Base-by-base conservation (phyloP, 768 basidiomycete species). In the Mycena rosella region DNA sequence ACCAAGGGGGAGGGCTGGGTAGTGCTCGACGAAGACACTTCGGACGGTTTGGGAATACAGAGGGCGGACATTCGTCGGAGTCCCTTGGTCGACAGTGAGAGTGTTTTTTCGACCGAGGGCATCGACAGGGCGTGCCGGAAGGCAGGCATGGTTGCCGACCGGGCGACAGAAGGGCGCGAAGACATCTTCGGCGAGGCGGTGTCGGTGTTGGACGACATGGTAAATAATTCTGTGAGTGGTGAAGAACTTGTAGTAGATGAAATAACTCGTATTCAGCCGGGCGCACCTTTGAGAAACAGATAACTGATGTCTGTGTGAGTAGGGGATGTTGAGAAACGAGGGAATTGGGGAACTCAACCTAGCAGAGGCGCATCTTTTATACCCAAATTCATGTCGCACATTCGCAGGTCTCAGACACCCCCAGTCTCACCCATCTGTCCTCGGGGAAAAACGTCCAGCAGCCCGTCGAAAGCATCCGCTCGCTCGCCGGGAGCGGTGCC, bases 141-240 rank as follows among this genome's bases (percentile, higher is more conserved):
- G 11, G 65, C 65, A 11, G 59, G 65, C 58, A 67, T 49, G 6
- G 66, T 57, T 26, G 34, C 63, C 22, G 66, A 67, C 5, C 48
- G 60, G 9, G 7, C 20, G 59, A 60, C 30, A 24, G 65, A 49
- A 9, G 65, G 65, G 14, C 53, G 65, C 30, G 65, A 22, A 24
- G 29, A n/a, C 3, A 9, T 22, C 29, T 27, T 55, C 15, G 38
- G 6, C 17, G 52, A 44, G 44, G 65, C 17, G 38, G 6, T 40
- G 38, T 40, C 17, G 38, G 9, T 18, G 38, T 40, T 15, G 38
- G 38, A 34, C 32, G 13, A 6, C 32, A 13, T 34, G 7, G 32
- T 34, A 6, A 34, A 34, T n/a, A 13, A 34, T 34, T 34, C 13
- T 34, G 32, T 34, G 32, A 13, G 13, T 34, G 32, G 32, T 6